Conservation (phyloP, 257 asterid species). For the Plantago ovata region DNA sequence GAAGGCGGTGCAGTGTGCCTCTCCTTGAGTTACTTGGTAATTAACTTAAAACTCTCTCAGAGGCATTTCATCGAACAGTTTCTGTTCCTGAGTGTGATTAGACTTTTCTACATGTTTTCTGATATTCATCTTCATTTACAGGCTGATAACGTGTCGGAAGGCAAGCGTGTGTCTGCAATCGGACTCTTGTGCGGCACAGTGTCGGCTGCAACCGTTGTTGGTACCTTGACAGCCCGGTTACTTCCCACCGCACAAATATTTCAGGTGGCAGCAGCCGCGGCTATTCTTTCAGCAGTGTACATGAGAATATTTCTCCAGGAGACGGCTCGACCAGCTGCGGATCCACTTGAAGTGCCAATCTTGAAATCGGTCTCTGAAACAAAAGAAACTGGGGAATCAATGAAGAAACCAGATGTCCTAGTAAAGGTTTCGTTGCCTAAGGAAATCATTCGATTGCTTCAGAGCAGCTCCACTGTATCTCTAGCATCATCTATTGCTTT, state of each 20-base stretch:
- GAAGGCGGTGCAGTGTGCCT: slow-evolving; percentile 37
- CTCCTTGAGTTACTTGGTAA: slow-evolving; percentile 36
- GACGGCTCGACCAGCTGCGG: neutral
- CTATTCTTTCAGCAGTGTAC: slow-evolving; percentile 32
- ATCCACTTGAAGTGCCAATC: slow-evolving; percentile 21
- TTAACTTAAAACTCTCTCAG: neutral
- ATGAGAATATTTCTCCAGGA: slow-evolving; percentile 32
- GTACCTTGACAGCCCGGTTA: slow-evolving; percentile 39
- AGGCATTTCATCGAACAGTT: neutral
- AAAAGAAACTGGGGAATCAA: slow-evolving; percentile 1
- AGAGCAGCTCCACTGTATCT: slow-evolving; percentile 39
- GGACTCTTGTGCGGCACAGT: slow-evolving; percentile 36
- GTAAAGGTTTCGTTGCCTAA: slow-evolving; percentile 22
- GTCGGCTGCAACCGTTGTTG: slow-evolving; percentile 33
- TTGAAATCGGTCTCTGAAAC: neutral
- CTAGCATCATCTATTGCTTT: slow-evolving; percentile 50
- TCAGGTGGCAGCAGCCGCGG: slow-evolving; percentile 35
- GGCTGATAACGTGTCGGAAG: slow-evolving; percentile 41
- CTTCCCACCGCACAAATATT: slow-evolving; percentile 40
- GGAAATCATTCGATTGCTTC: slow-evolving; percentile 34
- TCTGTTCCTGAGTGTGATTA: neutral
- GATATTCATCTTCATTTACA: neutral
- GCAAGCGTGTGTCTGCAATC: slow-evolving; percentile 42
- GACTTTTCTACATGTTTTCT: neutral
- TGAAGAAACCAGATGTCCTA: slow-evolving; percentile 8